Conservation (phyloP, 805 yeast genomes). For the Candida xiaguanensis region DNA sequence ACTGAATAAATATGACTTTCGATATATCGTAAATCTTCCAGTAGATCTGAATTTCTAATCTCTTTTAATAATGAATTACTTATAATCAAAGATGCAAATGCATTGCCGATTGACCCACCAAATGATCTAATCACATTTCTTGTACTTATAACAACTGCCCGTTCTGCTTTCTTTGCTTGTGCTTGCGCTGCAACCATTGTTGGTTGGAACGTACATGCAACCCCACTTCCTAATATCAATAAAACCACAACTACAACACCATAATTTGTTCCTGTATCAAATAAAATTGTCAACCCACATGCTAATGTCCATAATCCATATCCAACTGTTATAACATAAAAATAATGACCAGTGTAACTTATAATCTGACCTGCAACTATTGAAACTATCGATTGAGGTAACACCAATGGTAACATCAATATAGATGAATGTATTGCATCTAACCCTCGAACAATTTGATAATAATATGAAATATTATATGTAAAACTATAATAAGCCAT, state of each 20-base stretch:
- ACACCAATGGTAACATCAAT: conserved; percentile 28
- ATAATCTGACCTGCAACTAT: conserved; percentile 30
- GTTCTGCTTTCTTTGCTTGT: conserved; percentile 45
- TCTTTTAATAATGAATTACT: conserved; percentile 30
- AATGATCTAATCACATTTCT: conserved; percentile 55
- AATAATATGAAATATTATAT: conserved; percentile 25
- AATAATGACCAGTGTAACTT: conserved; percentile 25
- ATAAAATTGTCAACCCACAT: conserved; percentile 42
- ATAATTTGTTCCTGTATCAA: conserved; percentile 19
- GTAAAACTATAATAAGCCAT: conserved; percentile 29
- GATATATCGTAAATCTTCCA: conserved; percentile 18
- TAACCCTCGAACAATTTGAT: conserved; percentile 22
- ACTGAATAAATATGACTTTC: conserved; percentile 21
- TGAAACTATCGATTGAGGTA: conserved; percentile 30
- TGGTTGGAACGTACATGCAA: conserved; percentile 37
- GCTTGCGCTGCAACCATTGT: conserved; percentile 42
- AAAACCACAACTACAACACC: conserved; percentile 29
- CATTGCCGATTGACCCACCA: conserved; percentile 62
- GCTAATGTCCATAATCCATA: conserved; percentile 30
- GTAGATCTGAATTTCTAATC: conserved; percentile 12
- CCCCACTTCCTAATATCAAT: conserved; percentile 31
- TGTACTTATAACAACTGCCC: conserved; percentile 57
- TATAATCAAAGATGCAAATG: conserved; percentile 39
- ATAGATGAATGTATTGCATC: conserved; percentile 34
- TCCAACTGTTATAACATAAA: conserved; percentile 24